Evolutionary conservation across 148 eudicot species (phyloP).

Genomic region (Beta vulgaris): DNA sequence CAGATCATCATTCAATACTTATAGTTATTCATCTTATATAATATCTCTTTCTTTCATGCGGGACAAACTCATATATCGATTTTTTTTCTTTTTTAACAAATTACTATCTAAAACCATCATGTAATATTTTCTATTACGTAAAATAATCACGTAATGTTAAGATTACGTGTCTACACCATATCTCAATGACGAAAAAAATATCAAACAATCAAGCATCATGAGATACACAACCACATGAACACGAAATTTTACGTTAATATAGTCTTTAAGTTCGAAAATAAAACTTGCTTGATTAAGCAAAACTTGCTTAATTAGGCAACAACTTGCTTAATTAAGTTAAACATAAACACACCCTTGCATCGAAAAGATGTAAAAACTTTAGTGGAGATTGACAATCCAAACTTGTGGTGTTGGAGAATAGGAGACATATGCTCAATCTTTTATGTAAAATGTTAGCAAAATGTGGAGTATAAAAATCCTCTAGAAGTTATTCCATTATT

Average conservation of each 20-base stretch:
- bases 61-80: too few species aligned
- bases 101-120: too few species aligned
- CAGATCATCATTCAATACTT: too few species aligned
- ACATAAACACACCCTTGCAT: not conserved
- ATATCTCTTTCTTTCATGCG: too few species aligned
- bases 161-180: too few species aligned
- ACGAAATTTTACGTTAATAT: not conserved
- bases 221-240: not conserved
- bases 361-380: conserved; percentile 3
- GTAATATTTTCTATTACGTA: too few species aligned
- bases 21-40: too few species aligned
- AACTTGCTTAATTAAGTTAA: not conserved
- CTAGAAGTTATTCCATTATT: not conserved
- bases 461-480: conserved; percentile 10
- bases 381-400: conserved; percentile 5
- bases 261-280: too few species aligned
- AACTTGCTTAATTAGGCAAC: not conserved
- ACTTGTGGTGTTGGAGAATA: not conserved
- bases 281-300: not conserved
- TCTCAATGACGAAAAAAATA: too few species aligned
- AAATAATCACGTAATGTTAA: too few species aligned
- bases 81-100: too few species aligned
- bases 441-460: conserved; percentile 7
- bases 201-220: too few species aligned
- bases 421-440: conserved; percentile 10